Evolutionary conservation across 495 filamentous ascomycete genomes (phyloP), one percentile per base, ranked within the genome.

Genomic region (Hyaloscypha hepaticicola): DNA sequence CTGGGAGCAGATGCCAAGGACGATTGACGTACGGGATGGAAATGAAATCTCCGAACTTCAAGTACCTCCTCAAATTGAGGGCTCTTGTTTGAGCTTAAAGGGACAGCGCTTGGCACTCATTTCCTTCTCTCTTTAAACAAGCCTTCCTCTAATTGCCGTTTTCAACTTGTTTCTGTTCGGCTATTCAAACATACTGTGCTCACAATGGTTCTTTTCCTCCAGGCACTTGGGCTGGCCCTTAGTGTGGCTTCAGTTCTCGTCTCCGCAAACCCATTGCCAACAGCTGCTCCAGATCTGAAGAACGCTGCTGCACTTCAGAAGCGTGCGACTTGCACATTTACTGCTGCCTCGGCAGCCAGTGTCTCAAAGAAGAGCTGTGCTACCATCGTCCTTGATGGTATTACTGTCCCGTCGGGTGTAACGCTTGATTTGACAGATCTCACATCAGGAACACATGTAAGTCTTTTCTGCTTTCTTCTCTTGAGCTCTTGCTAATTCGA

Each of bases 391-490:
- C 72, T 84, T 14, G 69, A 70, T 38, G 74, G 72, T 29, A 73
- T 84, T 55, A 70, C 72, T 26, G 81, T 84, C 26, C 81, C 82
- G 5, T 74, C 79, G 19, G 78, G 78, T 14, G 67, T 70, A 11
- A 84, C 82, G 0, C 74, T 84, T 7, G 78, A 84, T 65, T 66
- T 84, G 53, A 78, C 77, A 19, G 69, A 72, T 26, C 71, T 84
- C 16, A 73, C 70, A 8, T 55, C 69, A 12, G 80, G 79, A 22
- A 84, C 81, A 16, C 77, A 69, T 7, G 80, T 81, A 70, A 70
- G 69, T 68, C 51, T 25, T 16, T 7, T 14, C 25, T 28, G 19
- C 24, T 21, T 26, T 28, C 7, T 26, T 48, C 7, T 48, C 29
- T 25, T 33, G 58, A 21, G 16, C 55, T 38, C 24, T 24, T 9